Evolutionary conservation across 306 rosid genomes (phyloP), one percentile per base, ranked within the genome.

Genomic region (Inga oerstediana): DNA sequence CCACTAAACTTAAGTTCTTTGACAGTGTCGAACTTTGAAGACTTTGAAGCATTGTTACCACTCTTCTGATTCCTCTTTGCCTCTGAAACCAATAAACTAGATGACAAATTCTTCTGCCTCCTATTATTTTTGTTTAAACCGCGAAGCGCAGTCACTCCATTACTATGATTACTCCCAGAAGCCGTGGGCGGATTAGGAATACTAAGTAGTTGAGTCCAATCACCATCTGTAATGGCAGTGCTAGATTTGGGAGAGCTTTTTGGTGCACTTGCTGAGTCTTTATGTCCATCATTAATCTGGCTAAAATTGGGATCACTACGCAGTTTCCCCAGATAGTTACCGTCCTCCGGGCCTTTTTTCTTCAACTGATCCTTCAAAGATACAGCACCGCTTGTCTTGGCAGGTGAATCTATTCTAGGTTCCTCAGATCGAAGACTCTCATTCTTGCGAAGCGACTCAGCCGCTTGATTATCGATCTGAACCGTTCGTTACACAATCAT

Each of bases 391-490:
- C 90, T 92, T 17, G 88, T 67, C 84, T 83, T 94, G 1, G 85
- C 66, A 49, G 88, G 89, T 44, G 89, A 84, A 52, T 80, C 94
- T 44, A 89, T 66, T 75, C 74, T 85, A 16, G 83, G 78, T 52
- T 87, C 94, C 48, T 90, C 93, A 1, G 74, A 83, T 66, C 44
- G 82, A 85, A 88, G 76, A 80, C 73, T 85, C 87, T 97, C 99
- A 82, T 88, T 86, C 87, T 97, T 97, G 65, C 91, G 87, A 79
- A 97, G 93, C 68, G 97, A 92, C 56, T 92, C 99, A 17, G 99
- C 99, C 41, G 99, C 98, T 94, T 97, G 98, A 86, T 94, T 97
- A 83, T 97, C 99, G 86, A 97, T 90, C 99, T 97, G 87, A 81
- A 82, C 72, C 87, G 81, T 81, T 64, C 85, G 80, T 82, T 73